A percentile compares a stretch with the other conserved stretches of the same genome.
Conservation (phyloP, 2,329 filamentous ascomycete genomes). For the Akanthomyces dipterigenus region DNA sequence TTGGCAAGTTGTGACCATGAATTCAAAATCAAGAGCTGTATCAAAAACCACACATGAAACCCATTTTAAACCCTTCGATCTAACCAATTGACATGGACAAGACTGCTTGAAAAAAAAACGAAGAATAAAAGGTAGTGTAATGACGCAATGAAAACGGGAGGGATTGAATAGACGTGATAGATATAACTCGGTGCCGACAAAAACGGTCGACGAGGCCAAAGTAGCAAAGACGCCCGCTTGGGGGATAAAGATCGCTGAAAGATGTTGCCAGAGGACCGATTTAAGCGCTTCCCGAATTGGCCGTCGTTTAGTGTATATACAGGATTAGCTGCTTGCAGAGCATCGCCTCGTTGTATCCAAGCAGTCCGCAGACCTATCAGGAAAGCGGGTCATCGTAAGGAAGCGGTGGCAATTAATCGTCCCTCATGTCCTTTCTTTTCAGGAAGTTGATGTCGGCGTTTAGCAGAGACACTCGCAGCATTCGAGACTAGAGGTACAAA, state of each 20-base stretch:
- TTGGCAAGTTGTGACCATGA: slow-evolving; percentile 1
- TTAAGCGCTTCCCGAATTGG: neutral
- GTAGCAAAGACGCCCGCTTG: neutral
- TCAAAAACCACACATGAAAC: slow-evolving; percentile 2
- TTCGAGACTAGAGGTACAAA: slow-evolving; percentile 25
- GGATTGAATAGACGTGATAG: neutral
- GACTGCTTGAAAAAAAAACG: slow-evolving; percentile 3
- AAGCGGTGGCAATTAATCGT: neutral
- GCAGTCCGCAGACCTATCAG: neutral
- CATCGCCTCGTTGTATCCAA: neutral
- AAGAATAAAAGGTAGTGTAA: neutral
- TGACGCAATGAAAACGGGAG: slow-evolving; percentile 6
- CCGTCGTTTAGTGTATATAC: neutral
- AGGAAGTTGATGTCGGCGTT: slow-evolving; percentile 2
- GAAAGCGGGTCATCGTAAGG: neutral
- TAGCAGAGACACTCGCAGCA: slow-evolving; percentile 36
- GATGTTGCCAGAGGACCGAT: neutral
- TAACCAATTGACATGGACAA: slow-evolving; percentile 13
- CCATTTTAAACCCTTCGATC: neutral
- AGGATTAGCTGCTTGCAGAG: neutral
- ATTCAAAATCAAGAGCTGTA: slow-evolving; percentile 5
- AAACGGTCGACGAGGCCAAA: neutral
- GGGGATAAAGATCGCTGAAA: neutral
- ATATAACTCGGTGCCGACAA: neutral
- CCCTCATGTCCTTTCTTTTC: neutral